Evolutionary conservation across 2,329 filamentous ascomycete species (phyloP), one percentile per base, ranked within the genome.

Genomic region (Salinomyces thailandicus): DNA sequence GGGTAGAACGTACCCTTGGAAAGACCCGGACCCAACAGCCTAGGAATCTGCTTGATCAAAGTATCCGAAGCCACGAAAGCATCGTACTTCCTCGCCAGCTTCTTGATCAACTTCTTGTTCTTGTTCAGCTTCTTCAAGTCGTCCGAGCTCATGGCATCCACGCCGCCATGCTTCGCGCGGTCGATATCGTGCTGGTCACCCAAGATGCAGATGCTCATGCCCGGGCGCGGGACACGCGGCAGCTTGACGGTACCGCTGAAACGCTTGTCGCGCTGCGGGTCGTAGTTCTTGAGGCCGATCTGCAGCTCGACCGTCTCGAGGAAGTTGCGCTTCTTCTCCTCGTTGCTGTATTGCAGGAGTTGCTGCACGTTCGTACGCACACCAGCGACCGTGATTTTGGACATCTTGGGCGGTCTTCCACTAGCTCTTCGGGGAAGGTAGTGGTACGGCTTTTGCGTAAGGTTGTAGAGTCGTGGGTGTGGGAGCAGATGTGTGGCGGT

Each of bases 51-150:
- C 82, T 94, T 95, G 81, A 98, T 95, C 63, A 98, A 74, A 62
- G 82, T 74, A 64, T 98, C 91, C 65, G 89, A 96, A 66, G 91
- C 83, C 65, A 98, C 72, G 74, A 98, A 98, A 58, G 91, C 91
- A 71, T 98, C 91, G 81, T 98, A 96, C 78, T 98, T 98, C 80
- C 87, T 86, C 50, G 91, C 91, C 54, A 98, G 84, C 83, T 98
- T 98, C 86, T 98, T 98, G 81, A 98, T 95, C 62, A 96, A 81
- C 83, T 98, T 98, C 85, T 98, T 96, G 85, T 98, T 98, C 85
- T 98, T 98, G 83, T 98, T 98, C 57, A 98, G 85, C 83, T 98
- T 98, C 85, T 98, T 98, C 73, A 98, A 73, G 71, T 98, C 91
- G 62, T 98, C 91, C 53, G 85, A 71, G 62, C 85, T 93, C 91